A percentile compares a stretch with the other conserved stretches of the same genome.
Conservation (phyloP, 805 yeast genomes). For the Candida silvatica region DNA sequence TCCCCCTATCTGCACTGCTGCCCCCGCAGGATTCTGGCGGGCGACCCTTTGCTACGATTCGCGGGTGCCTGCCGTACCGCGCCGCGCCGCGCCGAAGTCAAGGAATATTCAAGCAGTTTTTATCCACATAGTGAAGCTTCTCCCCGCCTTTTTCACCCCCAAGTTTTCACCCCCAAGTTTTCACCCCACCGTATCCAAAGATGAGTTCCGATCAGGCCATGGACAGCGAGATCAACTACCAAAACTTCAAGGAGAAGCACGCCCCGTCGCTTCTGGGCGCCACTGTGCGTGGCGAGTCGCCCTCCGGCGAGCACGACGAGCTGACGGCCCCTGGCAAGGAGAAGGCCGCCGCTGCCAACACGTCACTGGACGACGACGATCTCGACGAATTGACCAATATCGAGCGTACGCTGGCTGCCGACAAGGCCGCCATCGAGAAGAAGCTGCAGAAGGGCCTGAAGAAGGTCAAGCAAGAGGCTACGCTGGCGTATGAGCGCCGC, state of each 20-base stretch:
- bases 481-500: too few relatives aligned
- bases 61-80: too few relatives aligned
- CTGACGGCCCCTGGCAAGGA: conserved; percentile 2
- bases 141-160: neutral
- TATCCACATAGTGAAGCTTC: neutral
- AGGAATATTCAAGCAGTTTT: neutral
- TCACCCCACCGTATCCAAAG: neutral
- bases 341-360: conserved; percentile 14
- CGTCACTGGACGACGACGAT: conserved; percentile 36
- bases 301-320: conserved; percentile 11
- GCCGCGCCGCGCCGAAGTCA: too few relatives aligned
- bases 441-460: neutral
- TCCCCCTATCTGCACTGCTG: too few relatives aligned
- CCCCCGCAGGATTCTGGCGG: too few relatives aligned
- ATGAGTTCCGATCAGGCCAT: conserved; percentile 14
- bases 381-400: too few relatives aligned
- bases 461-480: too few relatives aligned
- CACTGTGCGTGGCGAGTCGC: conserved; percentile 26
- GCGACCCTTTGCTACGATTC: too few relatives aligned
- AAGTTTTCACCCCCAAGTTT: neutral
- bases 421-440: neutral
- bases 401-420: too few relatives aligned
- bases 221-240: conserved; percentile 47
- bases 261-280: conserved; percentile 48
- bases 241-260: conserved; percentile 37